A percentile compares a stretch with the other conserved stretches of the same genome.
phyloP scores from a whole-genome alignment of 805 yeast genomes.

The Saccharomyces eubayanus region DNA sequence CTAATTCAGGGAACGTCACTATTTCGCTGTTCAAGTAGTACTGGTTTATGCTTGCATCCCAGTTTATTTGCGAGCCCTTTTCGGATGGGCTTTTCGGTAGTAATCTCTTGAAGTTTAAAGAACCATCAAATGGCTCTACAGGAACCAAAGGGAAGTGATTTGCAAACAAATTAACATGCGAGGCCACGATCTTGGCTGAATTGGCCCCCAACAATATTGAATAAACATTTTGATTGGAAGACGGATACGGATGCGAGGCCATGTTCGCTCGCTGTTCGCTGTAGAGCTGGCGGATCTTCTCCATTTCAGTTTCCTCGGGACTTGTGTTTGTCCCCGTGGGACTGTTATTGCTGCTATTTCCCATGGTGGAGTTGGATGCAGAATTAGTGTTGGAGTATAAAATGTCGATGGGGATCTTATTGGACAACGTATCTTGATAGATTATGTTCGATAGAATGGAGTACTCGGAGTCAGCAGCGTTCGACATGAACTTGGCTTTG shows the following conservation, averaged over 20 bases:
- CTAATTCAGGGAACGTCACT: slow-evolving; percentile 52
- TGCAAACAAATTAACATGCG: slow-evolving; percentile 21
- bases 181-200: slow-evolving; percentile 19
- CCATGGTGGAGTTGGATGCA: neutral
- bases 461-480: slow-evolving; percentile 68
- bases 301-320: neutral
- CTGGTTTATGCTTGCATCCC: slow-evolving; percentile 57
- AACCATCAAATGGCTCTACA: slow-evolving; percentile 10
- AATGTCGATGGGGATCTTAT: slow-evolving; percentile 21
- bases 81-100: slow-evolving; percentile 11
- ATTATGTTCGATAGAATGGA: slow-evolving; percentile 59
- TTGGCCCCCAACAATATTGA: slow-evolving; percentile 23
- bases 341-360: neutral
- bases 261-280: slow-evolving; percentile 6
- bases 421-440: slow-evolving; percentile 31
- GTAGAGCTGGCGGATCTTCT: neutral
- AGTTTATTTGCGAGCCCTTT: slow-evolving; percentile 19
- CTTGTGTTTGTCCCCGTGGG: neutral
- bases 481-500: slow-evolving; percentile 46
- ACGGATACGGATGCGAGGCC: slow-evolving; percentile 14
- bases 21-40: slow-evolving; percentile 49
- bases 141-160: slow-evolving; percentile 29
- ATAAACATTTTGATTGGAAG: slow-evolving; percentile 17
- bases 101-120: slow-evolving; percentile 19
- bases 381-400: slow-evolving; percentile 9